These are phyloP conservation scores for Dioszegia aurantiaca DNA, from an alignment of 768 basidiomycete species.

Conservation along the genomic window DNA sequence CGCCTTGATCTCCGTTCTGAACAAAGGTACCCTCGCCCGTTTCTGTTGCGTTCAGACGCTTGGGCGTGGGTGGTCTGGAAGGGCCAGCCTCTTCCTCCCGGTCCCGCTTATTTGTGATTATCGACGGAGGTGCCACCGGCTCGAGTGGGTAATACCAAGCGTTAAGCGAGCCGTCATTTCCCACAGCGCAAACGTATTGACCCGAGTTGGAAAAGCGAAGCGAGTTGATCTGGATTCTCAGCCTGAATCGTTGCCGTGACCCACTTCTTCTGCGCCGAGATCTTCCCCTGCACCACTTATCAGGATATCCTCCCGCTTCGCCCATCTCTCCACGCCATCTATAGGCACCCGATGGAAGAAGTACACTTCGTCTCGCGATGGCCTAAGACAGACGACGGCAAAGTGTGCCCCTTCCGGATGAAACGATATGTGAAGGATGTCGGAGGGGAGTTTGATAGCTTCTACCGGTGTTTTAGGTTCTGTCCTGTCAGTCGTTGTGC, in stretches of 20 bases:
- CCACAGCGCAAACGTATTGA: constrained; percentile 39
- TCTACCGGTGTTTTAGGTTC: constrained; percentile 27
- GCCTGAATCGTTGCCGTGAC: neutral
- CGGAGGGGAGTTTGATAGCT: constrained; percentile 35
- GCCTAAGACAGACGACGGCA: constrained; percentile 37
- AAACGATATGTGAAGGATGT: constrained; percentile 39
- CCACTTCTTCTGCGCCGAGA: constrained; percentile 42
- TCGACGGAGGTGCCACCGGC: neutral
- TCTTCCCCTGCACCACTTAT: constrained; percentile 31
- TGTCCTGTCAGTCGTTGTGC: constrained; percentile 7
- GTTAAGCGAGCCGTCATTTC: constrained; percentile 40
- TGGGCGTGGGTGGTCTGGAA: constrained; percentile 7
- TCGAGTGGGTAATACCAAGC: constrained; percentile 38
- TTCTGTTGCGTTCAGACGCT: neutral
- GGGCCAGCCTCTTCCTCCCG: constrained; percentile 8
- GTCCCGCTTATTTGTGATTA: constrained; percentile 4
- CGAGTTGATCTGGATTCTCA: constrained; percentile 33
- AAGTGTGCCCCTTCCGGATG: constrained; percentile 42
- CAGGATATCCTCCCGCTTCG: constrained; percentile 32
- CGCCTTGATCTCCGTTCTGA: neutral
- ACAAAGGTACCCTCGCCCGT: neutral
- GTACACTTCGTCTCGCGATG: constrained; percentile 38
- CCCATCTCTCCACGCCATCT: constrained; percentile 34
- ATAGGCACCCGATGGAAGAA: constrained; percentile 28
- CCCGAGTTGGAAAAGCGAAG: constrained; percentile 40